A percentile compares a stretch with the other conserved stretches of the same genome.
These are phyloP conservation scores for Diacronema lutheri DNA, from an alignment of 78 protist genomes.

Conservation along the genomic window DNA sequence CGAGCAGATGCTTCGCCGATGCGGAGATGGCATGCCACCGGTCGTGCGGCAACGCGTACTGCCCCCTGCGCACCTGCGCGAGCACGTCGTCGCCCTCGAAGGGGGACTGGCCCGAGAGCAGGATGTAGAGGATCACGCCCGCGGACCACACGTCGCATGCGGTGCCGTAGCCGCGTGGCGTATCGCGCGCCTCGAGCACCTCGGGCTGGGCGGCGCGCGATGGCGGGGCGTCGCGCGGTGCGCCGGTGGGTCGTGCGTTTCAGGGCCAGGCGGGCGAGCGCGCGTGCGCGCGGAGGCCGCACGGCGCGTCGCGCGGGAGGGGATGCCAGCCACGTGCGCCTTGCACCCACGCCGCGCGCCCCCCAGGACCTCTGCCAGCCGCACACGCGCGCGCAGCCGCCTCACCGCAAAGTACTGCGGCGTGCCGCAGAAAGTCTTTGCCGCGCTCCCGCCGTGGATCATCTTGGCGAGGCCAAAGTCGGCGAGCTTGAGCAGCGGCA, in stretches of 20 bases:
- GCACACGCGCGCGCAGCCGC: background rate
- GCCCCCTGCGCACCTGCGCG: too few relatives aligned
- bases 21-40: too few relatives aligned
- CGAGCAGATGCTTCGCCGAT: too few relatives aligned
- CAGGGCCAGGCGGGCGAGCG: too few relatives aligned
- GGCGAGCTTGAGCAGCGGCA: background rate
- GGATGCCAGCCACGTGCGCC: too few relatives aligned
- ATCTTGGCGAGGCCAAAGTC: slow-evolving; percentile 51
- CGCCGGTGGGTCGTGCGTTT: too few relatives aligned
- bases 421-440: slow-evolving; percentile 21
- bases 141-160: slow-evolving; percentile 46
- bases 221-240: too few relatives aligned
- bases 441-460: background rate
- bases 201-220: slow-evolving; percentile 37
- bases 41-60: too few relatives aligned
- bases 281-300: too few relatives aligned
- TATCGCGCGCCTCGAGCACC: slow-evolving; percentile 5
- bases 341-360: too few relatives aligned
- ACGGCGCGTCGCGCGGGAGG: too few relatives aligned
- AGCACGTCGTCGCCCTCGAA: background rate
- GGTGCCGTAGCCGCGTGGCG: background rate
- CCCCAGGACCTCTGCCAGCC: too few relatives aligned
- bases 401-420: slow-evolving; percentile 50
- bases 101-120: slow-evolving; percentile 38
- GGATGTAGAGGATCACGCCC: slow-evolving; percentile 48